phyloP scores from a whole-genome alignment of 2,329 filamentous ascomycete genomes.

The Hymenoscyphus albidus region DNA sequence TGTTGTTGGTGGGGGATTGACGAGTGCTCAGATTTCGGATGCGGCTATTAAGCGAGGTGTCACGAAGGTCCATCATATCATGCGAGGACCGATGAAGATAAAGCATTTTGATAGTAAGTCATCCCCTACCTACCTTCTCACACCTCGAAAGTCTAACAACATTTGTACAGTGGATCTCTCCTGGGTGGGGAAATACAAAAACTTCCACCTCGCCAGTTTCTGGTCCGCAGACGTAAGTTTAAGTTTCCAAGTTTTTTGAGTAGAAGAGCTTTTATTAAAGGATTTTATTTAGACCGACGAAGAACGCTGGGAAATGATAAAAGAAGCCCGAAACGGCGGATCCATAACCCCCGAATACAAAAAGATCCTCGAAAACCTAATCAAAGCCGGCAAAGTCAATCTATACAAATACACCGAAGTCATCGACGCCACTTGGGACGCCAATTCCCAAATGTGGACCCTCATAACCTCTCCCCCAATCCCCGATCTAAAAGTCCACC shows the following conservation, averaged over 20 bases:
- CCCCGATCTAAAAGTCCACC: slow-evolving; percentile 44
- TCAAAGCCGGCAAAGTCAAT: slow-evolving; percentile 14
- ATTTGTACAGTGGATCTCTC: slow-evolving; percentile 52
- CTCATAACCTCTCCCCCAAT: slow-evolving; percentile 52
- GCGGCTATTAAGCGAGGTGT: slow-evolving; percentile 62
- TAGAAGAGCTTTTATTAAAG: no score
- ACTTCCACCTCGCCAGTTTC: slow-evolving; percentile 71
- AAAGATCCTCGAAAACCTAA: slow-evolving; percentile 18
- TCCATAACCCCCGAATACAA: slow-evolving; percentile 59
- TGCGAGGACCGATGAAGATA: slow-evolving; percentile 55
- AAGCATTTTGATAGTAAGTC: slow-evolving; percentile 65
- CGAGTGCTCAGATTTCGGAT: slow-evolving; percentile 70
- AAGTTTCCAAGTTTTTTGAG: no score
- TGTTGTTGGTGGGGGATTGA: slow-evolving; percentile 71
- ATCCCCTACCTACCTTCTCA: neutral
- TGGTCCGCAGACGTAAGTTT: slow-evolving; percentile 60
- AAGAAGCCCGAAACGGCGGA: slow-evolving; percentile 67
- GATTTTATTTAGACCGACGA: slow-evolving; percentile 46
- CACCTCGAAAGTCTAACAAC: neutral
- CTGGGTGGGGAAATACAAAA: slow-evolving; percentile 82
- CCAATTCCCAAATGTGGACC: slow-evolving; percentile 44
- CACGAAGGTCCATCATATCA: slow-evolving; percentile 64
- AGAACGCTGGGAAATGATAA: slow-evolving; percentile 63
- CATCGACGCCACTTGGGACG: slow-evolving; percentile 47
- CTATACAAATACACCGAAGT: slow-evolving; percentile 38